Conservation (phyloP, 1,139 yeast genomes). For the Taiozyma sp. region DNA sequence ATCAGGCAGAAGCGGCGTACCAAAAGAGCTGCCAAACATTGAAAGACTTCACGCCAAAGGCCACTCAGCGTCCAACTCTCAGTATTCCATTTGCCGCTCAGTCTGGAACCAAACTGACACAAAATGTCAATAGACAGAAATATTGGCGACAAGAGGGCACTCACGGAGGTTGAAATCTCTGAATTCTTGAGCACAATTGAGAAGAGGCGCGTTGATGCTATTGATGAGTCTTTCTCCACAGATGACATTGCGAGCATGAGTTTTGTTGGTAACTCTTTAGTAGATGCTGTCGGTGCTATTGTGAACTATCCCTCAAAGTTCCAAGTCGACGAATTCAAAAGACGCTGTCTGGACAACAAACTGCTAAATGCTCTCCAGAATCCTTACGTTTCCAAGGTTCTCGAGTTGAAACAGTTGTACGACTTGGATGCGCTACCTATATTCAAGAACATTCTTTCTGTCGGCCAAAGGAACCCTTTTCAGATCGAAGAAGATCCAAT, state of each 20-base stretch:
- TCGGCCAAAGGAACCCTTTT: conserved; percentile 1
- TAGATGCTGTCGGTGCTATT: conserved; percentile 8
- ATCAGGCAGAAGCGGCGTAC: no score
- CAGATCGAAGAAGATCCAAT: conserved; percentile 1
- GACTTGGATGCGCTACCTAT: conserved; percentile 10
- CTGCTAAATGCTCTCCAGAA: conserved; percentile 7
- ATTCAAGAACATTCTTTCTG: conserved; percentile 7
- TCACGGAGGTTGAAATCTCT: background rate
- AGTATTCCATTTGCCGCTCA: no score
- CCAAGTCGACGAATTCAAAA: conserved; percentile 8
- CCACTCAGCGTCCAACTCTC: no score
- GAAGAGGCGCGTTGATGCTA: background rate
- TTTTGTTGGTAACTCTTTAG: conserved; percentile 2
- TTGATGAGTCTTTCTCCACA: background rate
- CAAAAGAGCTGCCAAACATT: no score
- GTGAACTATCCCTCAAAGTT: conserved; percentile 8
- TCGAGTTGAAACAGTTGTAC: conserved; percentile 9
- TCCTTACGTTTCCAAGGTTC: conserved; percentile 8
- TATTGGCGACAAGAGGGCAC: background rate
- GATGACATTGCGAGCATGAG: conserved; percentile 10
- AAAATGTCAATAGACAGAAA: background rate
- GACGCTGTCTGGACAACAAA: background rate
- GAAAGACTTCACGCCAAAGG: no score
- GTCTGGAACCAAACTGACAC: background rate
- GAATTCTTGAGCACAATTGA: background rate